Evolutionary conservation across 805 yeast species (phyloP), one percentile per base, ranked within the genome.

Genomic region (Torulaspora quercuum): DNA sequence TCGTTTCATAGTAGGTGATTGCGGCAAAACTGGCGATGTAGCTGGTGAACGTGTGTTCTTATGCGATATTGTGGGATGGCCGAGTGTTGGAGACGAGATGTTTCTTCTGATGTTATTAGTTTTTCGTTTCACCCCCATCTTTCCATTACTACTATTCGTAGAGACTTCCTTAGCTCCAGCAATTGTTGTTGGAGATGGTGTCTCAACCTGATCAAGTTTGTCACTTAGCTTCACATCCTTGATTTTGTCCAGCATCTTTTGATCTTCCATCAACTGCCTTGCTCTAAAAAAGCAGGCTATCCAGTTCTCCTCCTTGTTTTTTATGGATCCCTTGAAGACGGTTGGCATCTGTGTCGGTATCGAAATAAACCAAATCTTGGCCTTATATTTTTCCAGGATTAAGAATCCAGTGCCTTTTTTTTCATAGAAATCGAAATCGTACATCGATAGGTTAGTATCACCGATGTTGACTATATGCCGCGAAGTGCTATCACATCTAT

Each of bases 341-440:
- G 25, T 17, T 15, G 31, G 6, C 10, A 28, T 57, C 13, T 25
- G n/a, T 28, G 41, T 29, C 61, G 79, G 62, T 50, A 67, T 57
- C 27, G 82, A 64, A 39, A 81, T 77, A 5, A 80, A 70, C 62
- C 82, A 65, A 41, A 73, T 74, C 28, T 76, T 77, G 37, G 70
- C 66, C 41, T 70, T 72, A 46, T 75, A 68, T 48, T 80, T 64
- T 50, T 82, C 89, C 18, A 82, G 52, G 8, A 81, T 79, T 29
- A 82, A 62, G 49, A 75, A 81, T 0, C 90, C 92, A 37, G 67
- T 71, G 15, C 67, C 67, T 5, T 67, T 67, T 12, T 60, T 64
- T 39, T 77, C 83, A 44, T 78, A 80, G 58, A 83, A 82, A 55
- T 82, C 90, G 58, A 80, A 82, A 58, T 82, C 90, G 55, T 82